These are phyloP conservation scores for Candida sphagnicola DNA, from an alignment of 805 yeast species.

Conservation along the genomic window DNA sequence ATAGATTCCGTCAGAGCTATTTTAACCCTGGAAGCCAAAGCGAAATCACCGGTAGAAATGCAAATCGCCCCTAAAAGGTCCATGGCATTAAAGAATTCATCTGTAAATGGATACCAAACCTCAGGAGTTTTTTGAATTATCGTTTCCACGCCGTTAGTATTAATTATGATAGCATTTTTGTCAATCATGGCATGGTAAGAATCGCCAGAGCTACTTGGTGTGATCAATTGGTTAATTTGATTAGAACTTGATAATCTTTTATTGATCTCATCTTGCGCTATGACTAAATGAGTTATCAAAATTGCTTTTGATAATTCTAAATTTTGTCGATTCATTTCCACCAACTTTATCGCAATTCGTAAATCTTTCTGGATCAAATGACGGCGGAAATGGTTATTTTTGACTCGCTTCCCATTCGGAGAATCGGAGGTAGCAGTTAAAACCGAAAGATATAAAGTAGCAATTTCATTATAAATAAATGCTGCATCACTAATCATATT, in stretches of 20 bases:
- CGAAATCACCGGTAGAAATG: constrained; percentile 62
- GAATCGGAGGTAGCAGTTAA: constrained; percentile 37
- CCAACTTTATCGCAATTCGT: constrained; percentile 63
- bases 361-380: constrained; percentile 68
- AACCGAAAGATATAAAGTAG: constrained; percentile 53
- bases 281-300: constrained; percentile 55
- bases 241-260: not conserved
- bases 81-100: constrained; percentile 73
- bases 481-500: constrained; percentile 61
- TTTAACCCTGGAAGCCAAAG: constrained; percentile 57
- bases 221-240: not conserved
- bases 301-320: constrained; percentile 52
- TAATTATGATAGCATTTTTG: constrained; percentile 13
- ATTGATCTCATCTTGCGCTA: constrained; percentile 64
- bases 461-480: constrained; percentile 62
- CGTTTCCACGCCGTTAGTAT: constrained; percentile 13
- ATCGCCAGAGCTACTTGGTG: constrained; percentile 1
- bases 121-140: constrained; percentile 35
- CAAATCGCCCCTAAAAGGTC: constrained; percentile 73
- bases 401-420: constrained; percentile 16
- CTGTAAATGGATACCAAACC: constrained; percentile 70
- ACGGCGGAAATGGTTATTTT: constrained; percentile 36
- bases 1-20: constrained; percentile 65
- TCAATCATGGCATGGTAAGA: constrained; percentile 14
- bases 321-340: constrained; percentile 49